Evolutionary conservation across 257 asterid genomes (phyloP).

Genomic region (Solanum corneliomulleri): DNA sequence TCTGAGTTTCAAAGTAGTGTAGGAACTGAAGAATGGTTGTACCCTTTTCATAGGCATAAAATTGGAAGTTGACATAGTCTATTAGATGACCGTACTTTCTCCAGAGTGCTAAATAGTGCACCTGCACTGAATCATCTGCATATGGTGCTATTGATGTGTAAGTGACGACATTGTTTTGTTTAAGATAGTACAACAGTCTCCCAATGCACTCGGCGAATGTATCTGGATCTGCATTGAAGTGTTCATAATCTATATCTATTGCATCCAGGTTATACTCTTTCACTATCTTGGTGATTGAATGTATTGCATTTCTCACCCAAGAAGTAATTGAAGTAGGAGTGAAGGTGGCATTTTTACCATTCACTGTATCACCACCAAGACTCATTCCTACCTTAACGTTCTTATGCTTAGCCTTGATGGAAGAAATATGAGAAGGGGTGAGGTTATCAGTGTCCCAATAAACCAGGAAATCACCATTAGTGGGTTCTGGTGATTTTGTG

Average conservation of each 20-base stretch:
- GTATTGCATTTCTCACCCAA: constrained; percentile 60
- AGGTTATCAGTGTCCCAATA: constrained; percentile 55
- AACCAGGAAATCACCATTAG: constrained; percentile 45
- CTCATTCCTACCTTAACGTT: constrained; percentile 67
- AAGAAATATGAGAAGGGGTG: constrained; percentile 35
- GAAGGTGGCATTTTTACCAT: constrained; percentile 20
- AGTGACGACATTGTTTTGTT: constrained; percentile 32
- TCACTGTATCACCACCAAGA: constrained; percentile 47
- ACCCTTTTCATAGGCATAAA: constrained; percentile 41
- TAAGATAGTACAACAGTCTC: constrained; percentile 34
- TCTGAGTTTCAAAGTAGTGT: constrained; percentile 42
- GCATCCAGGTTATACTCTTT: constrained; percentile 46
- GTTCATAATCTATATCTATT: constrained; percentile 69
- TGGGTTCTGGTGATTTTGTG: constrained; percentile 32
- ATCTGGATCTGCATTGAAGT: constrained; percentile 49
- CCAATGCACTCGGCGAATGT: constrained; percentile 76
- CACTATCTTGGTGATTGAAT: constrained; percentile 37
- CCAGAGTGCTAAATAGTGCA: constrained; percentile 61
- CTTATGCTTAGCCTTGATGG: constrained; percentile 40
- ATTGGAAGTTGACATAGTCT: constrained; percentile 70
- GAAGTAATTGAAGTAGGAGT: constrained; percentile 30
- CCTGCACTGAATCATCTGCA: constrained; percentile 29
- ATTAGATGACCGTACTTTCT: constrained; percentile 39
- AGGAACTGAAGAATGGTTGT: constrained; percentile 49
- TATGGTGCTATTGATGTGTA: constrained; percentile 65